Conservation (phyloP, 73 alveolate genomes). For the Stentor roeselii region DNA sequence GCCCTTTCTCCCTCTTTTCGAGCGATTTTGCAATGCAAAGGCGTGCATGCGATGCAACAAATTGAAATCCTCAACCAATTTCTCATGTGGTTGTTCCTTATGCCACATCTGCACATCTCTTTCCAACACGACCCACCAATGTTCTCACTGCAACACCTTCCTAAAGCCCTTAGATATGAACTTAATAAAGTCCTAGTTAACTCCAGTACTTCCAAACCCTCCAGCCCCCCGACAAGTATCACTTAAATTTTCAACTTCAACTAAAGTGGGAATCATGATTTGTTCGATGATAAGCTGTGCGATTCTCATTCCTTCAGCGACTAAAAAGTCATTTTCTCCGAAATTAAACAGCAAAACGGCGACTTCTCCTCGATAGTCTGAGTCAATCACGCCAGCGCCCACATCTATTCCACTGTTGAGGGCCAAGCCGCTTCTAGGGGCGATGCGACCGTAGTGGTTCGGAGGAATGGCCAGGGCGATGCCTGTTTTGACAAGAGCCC, state of each 20-base stretch:
- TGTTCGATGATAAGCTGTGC: constrained; percentile 88
- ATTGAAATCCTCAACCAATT: too few relatives aligned
- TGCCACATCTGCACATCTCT: too few relatives aligned
- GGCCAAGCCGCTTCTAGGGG: constrained; percentile 92
- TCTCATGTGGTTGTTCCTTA: too few relatives aligned
- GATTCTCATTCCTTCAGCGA: constrained; percentile 84
- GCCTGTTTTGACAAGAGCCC: constrained; percentile 78
- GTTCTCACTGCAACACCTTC: too few relatives aligned
- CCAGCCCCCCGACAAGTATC: constrained; percentile 83
- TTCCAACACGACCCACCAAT: too few relatives aligned
- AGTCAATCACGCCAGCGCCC: constrained; percentile 94
- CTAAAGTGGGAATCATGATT: constrained; percentile 60
- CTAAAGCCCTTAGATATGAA: too few relatives aligned
- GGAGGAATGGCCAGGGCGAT: constrained; percentile 67
- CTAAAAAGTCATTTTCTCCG: constrained; percentile 62
- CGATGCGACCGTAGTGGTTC: constrained; percentile 83
- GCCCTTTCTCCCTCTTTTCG: too few relatives aligned
- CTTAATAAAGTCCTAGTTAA: too few relatives aligned
- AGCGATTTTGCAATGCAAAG: too few relatives aligned
- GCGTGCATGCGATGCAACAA: too few relatives aligned
- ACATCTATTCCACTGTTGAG: constrained; percentile 79
- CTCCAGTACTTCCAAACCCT: constrained; percentile 95
- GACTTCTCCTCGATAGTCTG: constrained; percentile 93
- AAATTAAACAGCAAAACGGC: constrained; percentile 62
- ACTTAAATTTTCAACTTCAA: constrained; percentile 73